Evolutionary conservation across 2,329 filamentous ascomycete genomes (phyloP), one percentile per base, ranked within the genome.

Genomic region (Metarhizium album): DNA sequence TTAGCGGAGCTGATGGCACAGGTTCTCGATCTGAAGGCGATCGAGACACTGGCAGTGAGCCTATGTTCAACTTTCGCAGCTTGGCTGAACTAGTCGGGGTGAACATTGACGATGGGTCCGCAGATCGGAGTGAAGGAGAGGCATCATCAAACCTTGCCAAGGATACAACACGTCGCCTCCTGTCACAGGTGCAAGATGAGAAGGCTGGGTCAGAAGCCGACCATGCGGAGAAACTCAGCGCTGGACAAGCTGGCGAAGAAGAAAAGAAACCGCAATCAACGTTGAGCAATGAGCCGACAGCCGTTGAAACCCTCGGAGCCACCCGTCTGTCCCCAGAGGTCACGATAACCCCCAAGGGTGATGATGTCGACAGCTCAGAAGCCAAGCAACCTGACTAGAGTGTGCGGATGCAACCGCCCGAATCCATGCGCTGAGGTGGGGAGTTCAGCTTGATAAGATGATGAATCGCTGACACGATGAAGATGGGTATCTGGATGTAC

Each of bases 11-110:
- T 2, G 70, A 73, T 4, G 64, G 58, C 7, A 22, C 47, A 29
- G 72, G 73, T 40, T 71, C 76, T 54, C 76, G 75, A 4, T 61
- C 77, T 2, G 72, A 74, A 11, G 71, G 72, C 13, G 76, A 81
- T 23, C 67, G 71, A 6, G 76, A 78, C 23, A 71, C 74, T 4
- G 73, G 75, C 14, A 56, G 72, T 50, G 90, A 96, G 62, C 81
- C 89, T 3, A 82, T 95, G 79, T 93, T 95, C 68, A 96, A 95
- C 65, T 96, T 96, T 63, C 78, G 83, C 51, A 95, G 89, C 58
- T 71, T 97, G 22, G 87, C 88, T 2, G 87, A 88, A 54, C 87
- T 94, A 64, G 87, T 96, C 29, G 87, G 84, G 0, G 81, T 80
- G 7, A 74, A 78, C 45, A 69, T 81, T 33, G 77, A 80, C 42